Conservation (phyloP, 345 rosid genomes). For the Gossypium rotundifolium region DNA sequence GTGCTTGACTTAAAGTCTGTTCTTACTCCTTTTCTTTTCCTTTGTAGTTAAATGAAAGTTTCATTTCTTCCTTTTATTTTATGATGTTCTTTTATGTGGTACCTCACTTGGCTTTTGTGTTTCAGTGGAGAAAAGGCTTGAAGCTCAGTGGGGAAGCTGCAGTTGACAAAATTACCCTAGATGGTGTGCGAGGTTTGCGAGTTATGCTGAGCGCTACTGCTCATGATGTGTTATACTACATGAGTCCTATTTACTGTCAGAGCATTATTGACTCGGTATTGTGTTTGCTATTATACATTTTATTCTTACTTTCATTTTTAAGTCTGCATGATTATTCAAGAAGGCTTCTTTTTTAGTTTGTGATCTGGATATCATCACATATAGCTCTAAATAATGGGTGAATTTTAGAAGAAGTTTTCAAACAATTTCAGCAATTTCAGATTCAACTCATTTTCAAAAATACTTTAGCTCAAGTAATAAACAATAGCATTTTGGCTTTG, state of each 20-base stretch:
- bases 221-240: constrained; percentile 92
- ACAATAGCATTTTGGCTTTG: not conserved
- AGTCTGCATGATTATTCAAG: not conserved
- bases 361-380: not conserved
- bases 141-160: constrained; percentile 94
- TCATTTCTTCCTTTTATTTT: not conserved
- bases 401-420: not conserved
- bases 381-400: not conserved
- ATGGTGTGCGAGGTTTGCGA: constrained; percentile 89
- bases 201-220: constrained; percentile 89
- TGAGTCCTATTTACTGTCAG: constrained; percentile 98
- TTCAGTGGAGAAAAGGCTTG: constrained; percentile 97
- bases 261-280: constrained; percentile 86
- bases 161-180: constrained; percentile 88
- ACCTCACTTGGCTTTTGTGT: constrained; percentile 8
- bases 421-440: not conserved
- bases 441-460: not conserved
- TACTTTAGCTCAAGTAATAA: not conserved
- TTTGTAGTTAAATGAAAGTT: not conserved
- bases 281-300: constrained; percentile 10
- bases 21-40: not conserved
- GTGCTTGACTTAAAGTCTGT: not conserved
- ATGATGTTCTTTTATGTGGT: not conserved
- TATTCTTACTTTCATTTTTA: not conserved
- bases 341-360: not conserved